Conservation (phyloP, 2,329 filamentous ascomycete species). For the Graphilbum sp. region DNA sequence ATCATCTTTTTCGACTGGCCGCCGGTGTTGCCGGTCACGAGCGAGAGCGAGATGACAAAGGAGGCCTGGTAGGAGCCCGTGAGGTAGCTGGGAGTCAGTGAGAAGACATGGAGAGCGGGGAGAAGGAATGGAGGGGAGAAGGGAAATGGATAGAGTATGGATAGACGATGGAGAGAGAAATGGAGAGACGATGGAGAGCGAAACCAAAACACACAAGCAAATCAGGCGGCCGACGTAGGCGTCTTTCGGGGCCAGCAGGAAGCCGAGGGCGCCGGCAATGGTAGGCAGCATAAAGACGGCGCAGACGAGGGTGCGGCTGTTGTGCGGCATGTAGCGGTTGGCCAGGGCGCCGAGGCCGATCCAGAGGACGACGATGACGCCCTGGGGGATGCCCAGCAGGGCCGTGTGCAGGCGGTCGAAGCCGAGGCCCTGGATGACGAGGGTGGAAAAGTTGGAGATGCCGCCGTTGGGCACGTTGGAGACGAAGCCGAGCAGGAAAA, state of each 20-base stretch:
- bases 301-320: conserved; percentile 35
- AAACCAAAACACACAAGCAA: conserved; percentile 32
- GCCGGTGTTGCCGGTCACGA: conserved; percentile 31
- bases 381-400: conserved; percentile 22
- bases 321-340: conserved; percentile 22
- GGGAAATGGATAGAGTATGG: too few relatives aligned
- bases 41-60: conserved; percentile 23
- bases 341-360: conserved; percentile 35
- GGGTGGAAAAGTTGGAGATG: conserved; percentile 40
- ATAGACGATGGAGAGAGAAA: too few relatives aligned
- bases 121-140: too few relatives aligned
- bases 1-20: conserved; percentile 48
- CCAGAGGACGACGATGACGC: conserved; percentile 39
- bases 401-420: conserved; percentile 24
- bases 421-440: conserved; percentile 44
- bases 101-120: too few relatives aligned
- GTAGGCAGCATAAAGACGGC: conserved; percentile 41
- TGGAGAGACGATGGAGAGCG: too few relatives aligned
- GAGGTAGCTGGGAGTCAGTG: conserved; percentile 7
- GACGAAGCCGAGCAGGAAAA: conserved; percentile 35
- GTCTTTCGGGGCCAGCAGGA: conserved; percentile 33
- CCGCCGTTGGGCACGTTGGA: conserved; percentile 40
- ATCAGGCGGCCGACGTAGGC: conserved; percentile 36
- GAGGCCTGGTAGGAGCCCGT: conserved; percentile 23
- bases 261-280: conserved; percentile 39